Evolutionary conservation across 805 yeast genomes (phyloP).

Genomic region (Saccharomyces eubayanus): DNA sequence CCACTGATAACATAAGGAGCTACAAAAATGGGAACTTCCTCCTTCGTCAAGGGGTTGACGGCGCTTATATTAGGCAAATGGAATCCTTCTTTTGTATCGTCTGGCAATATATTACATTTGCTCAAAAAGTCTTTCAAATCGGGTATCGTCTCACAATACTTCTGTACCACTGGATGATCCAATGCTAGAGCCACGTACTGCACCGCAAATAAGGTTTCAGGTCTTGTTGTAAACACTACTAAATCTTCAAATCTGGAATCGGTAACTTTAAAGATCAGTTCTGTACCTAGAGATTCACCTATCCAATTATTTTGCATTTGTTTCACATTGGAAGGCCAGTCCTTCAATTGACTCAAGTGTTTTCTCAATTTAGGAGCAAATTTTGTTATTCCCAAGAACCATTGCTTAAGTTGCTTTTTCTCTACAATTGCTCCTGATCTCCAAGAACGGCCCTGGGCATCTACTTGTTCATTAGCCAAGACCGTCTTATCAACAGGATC

Average conservation of each 20-base stretch:
- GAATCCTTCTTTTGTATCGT: conserved; percentile 55
- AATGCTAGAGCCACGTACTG: conserved; percentile 75
- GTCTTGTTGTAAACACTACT: conserved; percentile 73
- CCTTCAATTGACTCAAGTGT: conserved; percentile 52
- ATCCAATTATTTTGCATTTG: conserved; percentile 93
- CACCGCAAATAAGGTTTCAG: conserved; percentile 78
- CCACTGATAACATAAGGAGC: conserved; percentile 84
- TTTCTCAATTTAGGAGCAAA: conserved; percentile 59
- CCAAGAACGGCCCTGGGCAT: conserved; percentile 86
- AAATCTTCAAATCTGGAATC: conserved; percentile 26
- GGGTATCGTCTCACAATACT: conserved; percentile 33
- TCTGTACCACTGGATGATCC: conserved; percentile 53
- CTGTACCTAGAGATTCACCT: conserved; percentile 78
- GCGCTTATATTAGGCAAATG: conserved; percentile 38
- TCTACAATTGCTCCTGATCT: conserved; percentile 94
- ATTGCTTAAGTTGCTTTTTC: conserved; percentile 70
- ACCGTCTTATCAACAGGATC: conserved; percentile 95
- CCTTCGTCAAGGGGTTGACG: conserved; percentile 48
- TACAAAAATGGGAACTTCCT: conserved; percentile 62
- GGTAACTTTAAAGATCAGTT: conserved; percentile 43
- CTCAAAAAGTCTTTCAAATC: conserved; percentile 42
- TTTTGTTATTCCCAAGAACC: conserved; percentile 88
- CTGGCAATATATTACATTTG: conserved; percentile 30
- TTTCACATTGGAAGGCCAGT: conserved; percentile 88
- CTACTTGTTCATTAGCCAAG: conserved; percentile 94